Conservation (phyloP, 1,284 basidiomycete species). For the Cutaneotrichosporon curvatum region DNA sequence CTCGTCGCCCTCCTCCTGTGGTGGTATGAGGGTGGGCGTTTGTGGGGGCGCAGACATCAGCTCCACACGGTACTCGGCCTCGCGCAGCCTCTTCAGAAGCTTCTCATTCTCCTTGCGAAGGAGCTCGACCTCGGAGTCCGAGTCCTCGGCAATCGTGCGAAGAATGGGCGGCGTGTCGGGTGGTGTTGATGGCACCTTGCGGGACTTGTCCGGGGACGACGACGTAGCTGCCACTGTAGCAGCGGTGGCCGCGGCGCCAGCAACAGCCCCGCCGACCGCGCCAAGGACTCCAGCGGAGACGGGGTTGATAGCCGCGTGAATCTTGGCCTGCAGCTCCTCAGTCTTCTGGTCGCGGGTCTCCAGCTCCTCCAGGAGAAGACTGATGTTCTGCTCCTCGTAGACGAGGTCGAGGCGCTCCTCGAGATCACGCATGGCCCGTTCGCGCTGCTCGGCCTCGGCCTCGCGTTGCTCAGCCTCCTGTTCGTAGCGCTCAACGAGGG, state of each 20-base stretch:
- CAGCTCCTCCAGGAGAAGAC: slow-evolving; percentile 59
- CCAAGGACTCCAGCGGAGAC: slow-evolving; percentile 43
- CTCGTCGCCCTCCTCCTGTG: slow-evolving; percentile 15
- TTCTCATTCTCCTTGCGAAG: slow-evolving; percentile 46
- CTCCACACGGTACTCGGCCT: slow-evolving; percentile 12
- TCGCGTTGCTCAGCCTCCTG: slow-evolving; percentile 64
- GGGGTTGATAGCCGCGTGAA: slow-evolving; percentile 40
- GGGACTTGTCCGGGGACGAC: slow-evolving; percentile 3
- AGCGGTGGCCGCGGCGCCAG: slow-evolving; percentile 1
- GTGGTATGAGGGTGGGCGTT: slow-evolving; percentile 12
- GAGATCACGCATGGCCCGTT: slow-evolving; percentile 58
- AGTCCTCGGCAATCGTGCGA: slow-evolving; percentile 48
- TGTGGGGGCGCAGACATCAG: not conserved
- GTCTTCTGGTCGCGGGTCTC: slow-evolving; percentile 71
- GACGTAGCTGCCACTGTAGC: not conserved
- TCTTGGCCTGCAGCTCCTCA: slow-evolving; percentile 64
- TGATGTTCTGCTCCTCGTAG: slow-evolving; percentile 53
- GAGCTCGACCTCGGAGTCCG: slow-evolving; percentile 58
- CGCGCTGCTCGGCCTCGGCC: not conserved
- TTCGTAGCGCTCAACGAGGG: slow-evolving; percentile 70
- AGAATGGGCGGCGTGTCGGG: slow-evolving; percentile 18
- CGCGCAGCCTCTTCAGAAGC: slow-evolving; percentile 9
- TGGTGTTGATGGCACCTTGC: slow-evolving; percentile 9
- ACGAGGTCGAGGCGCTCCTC: slow-evolving; percentile 62
- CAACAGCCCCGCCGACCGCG: slow-evolving; percentile 55